Evolutionary conservation across 805 yeast genomes (phyloP).

Genomic region (Debaryomyces tyrocola): DNA sequence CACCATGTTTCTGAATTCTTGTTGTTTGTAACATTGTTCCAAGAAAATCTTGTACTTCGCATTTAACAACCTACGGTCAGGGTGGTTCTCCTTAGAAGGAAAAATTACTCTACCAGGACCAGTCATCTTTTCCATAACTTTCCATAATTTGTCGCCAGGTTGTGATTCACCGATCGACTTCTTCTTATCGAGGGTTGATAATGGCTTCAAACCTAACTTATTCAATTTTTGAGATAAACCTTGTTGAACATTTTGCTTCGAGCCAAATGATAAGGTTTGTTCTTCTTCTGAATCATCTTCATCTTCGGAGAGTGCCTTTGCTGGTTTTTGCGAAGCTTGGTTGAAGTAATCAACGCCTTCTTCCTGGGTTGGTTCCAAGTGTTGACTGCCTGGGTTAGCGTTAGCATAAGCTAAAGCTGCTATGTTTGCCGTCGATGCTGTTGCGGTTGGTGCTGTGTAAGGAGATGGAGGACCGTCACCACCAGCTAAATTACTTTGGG

Average conservation of each 20-base stretch:
- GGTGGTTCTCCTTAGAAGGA: constrained; percentile 58
- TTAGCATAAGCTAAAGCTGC: constrained; percentile 47
- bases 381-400: constrained; percentile 27
- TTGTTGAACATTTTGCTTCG: constrained; percentile 55
- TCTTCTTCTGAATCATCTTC: constrained; percentile 48
- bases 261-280: constrained; percentile 57
- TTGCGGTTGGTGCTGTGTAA: constrained; percentile 80
- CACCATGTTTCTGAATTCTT: constrained; percentile 69
- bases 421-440: constrained; percentile 62
- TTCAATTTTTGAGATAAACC: constrained; percentile 47
- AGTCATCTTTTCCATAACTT: constrained; percentile 78
- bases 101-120: constrained; percentile 78
- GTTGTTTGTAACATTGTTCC: constrained; percentile 84
- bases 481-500: constrained; percentile 29
- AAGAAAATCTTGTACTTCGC: constrained; percentile 84
- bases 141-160: constrained; percentile 75
- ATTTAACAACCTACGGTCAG: constrained; percentile 69
- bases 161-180: constrained; percentile 13
- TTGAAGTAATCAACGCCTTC: constrained; percentile 40
- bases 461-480: constrained; percentile 54
- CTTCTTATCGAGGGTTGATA: constrained; percentile 29
- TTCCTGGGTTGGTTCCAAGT: constrained; percentile 41
- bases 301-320: constrained; percentile 6
- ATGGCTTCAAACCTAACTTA: constrained; percentile 37
- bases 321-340: constrained; percentile 18